A percentile compares a stretch with the other conserved stretches of the same genome.
Evolutionary conservation across 192 early-diverging fungal genomes (phyloP).

Genomic region (Coemansia sp.): DNA sequence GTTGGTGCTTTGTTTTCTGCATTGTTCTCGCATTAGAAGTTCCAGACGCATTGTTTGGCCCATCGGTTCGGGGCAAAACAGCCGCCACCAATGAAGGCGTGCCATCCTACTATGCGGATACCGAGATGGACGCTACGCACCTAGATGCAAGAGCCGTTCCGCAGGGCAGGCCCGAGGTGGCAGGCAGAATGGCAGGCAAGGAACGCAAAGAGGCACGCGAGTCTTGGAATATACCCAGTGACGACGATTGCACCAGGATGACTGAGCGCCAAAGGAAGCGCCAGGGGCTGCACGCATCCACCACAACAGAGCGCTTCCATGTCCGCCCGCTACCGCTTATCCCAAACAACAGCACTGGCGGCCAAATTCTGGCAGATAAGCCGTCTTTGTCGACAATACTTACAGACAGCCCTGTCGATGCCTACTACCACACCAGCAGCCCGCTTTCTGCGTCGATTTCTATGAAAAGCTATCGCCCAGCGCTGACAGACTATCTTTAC

Average conservation of each 20-base stretch:
- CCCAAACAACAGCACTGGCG: background rate
- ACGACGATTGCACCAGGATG: constrained; percentile 8
- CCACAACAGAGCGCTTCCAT: constrained; percentile 35
- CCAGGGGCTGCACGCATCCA: constrained; percentile 28
- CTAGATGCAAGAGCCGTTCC: background rate
- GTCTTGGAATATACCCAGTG: constrained; percentile 44
- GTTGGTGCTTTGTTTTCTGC: background rate
- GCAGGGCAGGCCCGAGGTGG: background rate
- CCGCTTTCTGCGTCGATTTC: constrained; percentile 28
- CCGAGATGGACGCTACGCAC: constrained; percentile 40
- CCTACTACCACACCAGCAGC: constrained; percentile 23
- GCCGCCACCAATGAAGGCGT: constrained; percentile 18
- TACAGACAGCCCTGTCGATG: constrained; percentile 35
- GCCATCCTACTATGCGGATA: constrained; percentile 40
- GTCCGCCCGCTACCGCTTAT: constrained; percentile 24
- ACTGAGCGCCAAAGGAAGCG: constrained; percentile 37
- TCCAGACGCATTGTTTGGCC: constrained; percentile 20
- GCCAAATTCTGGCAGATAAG: background rate
- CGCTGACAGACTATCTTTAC: constrained; percentile 17
- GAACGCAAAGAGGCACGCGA: constrained; percentile 14
- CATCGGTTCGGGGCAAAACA: constrained; percentile 9
- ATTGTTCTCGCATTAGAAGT: constrained; percentile 14
- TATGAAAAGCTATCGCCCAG: constrained; percentile 19
- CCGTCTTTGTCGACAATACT: constrained; percentile 7
- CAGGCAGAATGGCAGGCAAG: background rate